Base-by-base conservation (phyloP, 2,329 filamentous ascomycete genomes). In the Arachnopeziza araneosa region DNA sequence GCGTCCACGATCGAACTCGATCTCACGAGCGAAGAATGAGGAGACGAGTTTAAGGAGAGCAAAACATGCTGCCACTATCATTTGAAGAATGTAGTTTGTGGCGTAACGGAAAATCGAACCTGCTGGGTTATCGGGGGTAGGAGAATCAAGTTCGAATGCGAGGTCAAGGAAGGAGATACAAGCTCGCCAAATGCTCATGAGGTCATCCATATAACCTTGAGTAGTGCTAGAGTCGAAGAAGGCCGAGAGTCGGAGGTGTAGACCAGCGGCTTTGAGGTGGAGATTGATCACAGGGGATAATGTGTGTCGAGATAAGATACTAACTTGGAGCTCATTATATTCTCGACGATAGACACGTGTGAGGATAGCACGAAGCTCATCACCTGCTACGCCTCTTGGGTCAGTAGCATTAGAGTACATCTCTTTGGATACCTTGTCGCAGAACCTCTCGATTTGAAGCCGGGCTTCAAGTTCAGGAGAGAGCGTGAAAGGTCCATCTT, bases 31-130 rank as follows among this genome's bases (percentile, higher is more conserved):
- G 67, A 93, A 93, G 75, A 87, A 88, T 22, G 89, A 91, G 55
- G 87, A 84, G 75, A 93, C 87, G 59, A 93, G 79, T 69, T 93
- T 93, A 63, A 93, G 80, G 54, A 95, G 77, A 1, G 89, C 86
- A 68, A 92, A 92, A 2, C 87, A 86, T 5, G 87, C 89, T 1
- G 89, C 90, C n/a, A 93, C 84, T 59, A 92, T 84, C 87, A 93
- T 93, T 73, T 93, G 90, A 71, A 91, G 86, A 56, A 93, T 84
- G 73, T 93, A 93, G 71, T 88, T 91, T 64, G 84, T 87, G 24
- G 85, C 83, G 68, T 89, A 87, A 55, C 82, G 81, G 26, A 91
- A 76, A 55, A 88, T 80, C 56, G 73, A 69, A 36, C 72, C 64
- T 30, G 50, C 58, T 44, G 74, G 76, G 54, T 75, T 73, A 32